Evolutionary conservation across 2,329 filamentous ascomycete genomes (phyloP).

Genomic region (Pyrenochaeta sp.): DNA sequence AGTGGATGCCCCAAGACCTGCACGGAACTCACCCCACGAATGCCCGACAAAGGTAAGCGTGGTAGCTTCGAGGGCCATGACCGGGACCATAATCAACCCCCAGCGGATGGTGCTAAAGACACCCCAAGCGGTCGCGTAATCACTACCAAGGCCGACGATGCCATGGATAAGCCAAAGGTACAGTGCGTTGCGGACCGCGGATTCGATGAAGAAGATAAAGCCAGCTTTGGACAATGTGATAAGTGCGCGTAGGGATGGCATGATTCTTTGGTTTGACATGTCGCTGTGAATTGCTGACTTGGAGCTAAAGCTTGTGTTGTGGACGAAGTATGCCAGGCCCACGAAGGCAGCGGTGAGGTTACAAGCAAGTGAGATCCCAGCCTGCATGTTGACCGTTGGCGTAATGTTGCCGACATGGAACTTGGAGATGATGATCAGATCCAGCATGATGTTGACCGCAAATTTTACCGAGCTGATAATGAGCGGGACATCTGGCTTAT

Average conservation of each 20-base stretch:
- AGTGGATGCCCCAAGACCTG: constrained; percentile 34
- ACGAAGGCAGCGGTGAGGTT: constrained; percentile 41
- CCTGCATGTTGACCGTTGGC: constrained; percentile 71
- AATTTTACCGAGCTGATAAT: constrained; percentile 72
- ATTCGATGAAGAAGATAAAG: constrained; percentile 68
- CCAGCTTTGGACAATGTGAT: constrained; percentile 65
- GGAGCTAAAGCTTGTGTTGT: constrained; percentile 46
- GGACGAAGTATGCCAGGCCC: constrained; percentile 69
- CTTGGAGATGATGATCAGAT: constrained; percentile 71
- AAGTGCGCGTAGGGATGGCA: constrained; percentile 54
- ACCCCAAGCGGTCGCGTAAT: constrained; percentile 77
- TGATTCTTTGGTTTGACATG: constrained; percentile 5
- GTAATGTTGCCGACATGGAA: constrained; percentile 65
- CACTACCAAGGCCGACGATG: constrained; percentile 68
- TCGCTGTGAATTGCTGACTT: constrained; percentile 18
- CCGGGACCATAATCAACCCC: constrained; percentile 78
- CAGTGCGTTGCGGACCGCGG: constrained; percentile 71
- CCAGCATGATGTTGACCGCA: constrained; percentile 71
- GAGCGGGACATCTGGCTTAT: constrained; percentile 74
- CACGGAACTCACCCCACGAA: constrained; percentile 65
- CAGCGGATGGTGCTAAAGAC: constrained; percentile 78
- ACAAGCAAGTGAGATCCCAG: constrained; percentile 68
- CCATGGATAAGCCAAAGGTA: constrained; percentile 75
- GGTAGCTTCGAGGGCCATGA: constrained; percentile 72
- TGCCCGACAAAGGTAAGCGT: constrained; percentile 73